These are phyloP conservation scores for Atkinsonella texensis DNA, from an alignment of 2,329 filamentous ascomycete genomes.

Conservation along the genomic window DNA sequence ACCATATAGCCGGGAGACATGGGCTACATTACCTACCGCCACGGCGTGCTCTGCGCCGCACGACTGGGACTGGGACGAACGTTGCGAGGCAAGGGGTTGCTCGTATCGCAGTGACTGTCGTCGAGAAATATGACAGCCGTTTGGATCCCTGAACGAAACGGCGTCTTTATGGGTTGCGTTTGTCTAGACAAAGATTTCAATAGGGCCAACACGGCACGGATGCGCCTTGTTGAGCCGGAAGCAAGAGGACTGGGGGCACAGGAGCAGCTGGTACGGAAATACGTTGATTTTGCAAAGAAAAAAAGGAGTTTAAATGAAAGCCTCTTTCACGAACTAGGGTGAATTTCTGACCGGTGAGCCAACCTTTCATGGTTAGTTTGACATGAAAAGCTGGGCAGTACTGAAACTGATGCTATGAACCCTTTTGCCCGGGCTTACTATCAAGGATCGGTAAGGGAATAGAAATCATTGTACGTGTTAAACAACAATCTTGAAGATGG, in stretches of 20 bases:
- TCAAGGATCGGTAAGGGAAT: constrained; percentile 61
- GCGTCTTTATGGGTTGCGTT: constrained; percentile 14
- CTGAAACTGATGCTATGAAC: constrained; percentile 10
- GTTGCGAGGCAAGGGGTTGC: constrained; percentile 14
- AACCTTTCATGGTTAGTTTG: constrained; percentile 9
- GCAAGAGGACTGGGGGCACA: constrained; percentile 12
- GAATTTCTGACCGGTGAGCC: constrained; percentile 9
- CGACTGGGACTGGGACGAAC: constrained; percentile 11
- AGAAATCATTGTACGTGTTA: constrained; percentile 54
- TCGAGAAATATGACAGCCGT: constrained; percentile 13
- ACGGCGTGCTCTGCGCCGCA: constrained; percentile 13
- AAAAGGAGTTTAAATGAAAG: constrained; percentile 9
- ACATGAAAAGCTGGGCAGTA: neutral
- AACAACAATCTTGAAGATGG: constrained; percentile 51
- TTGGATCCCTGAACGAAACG: constrained; percentile 16
- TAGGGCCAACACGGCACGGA: constrained; percentile 11
- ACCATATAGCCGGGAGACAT: constrained; percentile 11
- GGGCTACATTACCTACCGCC: constrained; percentile 15
- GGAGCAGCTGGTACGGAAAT: constrained; percentile 8
- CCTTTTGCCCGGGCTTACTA: constrained; percentile 56
- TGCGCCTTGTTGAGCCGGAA: constrained; percentile 13
- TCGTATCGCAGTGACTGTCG: constrained; percentile 14
- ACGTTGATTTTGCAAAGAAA: constrained; percentile 11
- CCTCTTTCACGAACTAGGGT: constrained; percentile 12
- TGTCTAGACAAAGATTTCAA: constrained; percentile 12